phyloP scores from a whole-genome alignment of 2,329 filamentous ascomycete species.

The Trichoderma harzianum region DNA sequence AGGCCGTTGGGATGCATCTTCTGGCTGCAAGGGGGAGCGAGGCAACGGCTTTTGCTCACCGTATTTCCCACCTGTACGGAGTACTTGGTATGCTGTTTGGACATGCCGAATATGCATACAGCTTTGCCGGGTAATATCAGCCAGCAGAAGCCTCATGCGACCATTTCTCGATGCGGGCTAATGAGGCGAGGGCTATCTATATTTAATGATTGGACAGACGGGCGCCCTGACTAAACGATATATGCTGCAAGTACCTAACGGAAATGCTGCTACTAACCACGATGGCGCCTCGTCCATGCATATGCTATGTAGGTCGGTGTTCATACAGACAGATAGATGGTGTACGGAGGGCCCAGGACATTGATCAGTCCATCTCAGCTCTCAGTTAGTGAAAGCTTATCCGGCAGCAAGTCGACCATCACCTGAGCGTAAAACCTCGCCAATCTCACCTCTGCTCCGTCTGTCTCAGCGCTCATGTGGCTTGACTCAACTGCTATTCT shows the following conservation, averaged over 20 bases:
- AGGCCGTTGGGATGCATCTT: not conserved
- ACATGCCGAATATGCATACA: not conserved
- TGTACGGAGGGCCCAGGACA: not conserved
- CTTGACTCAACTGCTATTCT: not conserved
- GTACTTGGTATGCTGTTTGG: not conserved
- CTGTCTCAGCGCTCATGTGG: not conserved
- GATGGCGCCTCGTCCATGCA: not conserved
- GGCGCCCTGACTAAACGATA: not conserved
- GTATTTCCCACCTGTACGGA: not conserved
- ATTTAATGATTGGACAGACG: not conserved
- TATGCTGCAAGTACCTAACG: not conserved
- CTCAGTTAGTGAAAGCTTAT: not conserved
- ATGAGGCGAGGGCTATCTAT: not conserved
- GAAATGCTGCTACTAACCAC: not conserved
- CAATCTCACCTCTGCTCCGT: not conserved
- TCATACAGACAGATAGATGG: not conserved
- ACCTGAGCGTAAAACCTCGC: not conserved
- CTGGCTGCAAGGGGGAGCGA: not conserved
- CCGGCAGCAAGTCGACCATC: not conserved
- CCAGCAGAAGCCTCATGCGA: not conserved
- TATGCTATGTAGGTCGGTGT: not conserved
- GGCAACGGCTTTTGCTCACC: not conserved
- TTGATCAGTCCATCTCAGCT: not conserved
- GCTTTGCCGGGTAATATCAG: not conserved
- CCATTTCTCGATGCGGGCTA: slow-evolving; percentile 6